phyloP scores from a whole-genome alignment of 179 eudicot genomes.

The Spergularia azorica region DNA sequence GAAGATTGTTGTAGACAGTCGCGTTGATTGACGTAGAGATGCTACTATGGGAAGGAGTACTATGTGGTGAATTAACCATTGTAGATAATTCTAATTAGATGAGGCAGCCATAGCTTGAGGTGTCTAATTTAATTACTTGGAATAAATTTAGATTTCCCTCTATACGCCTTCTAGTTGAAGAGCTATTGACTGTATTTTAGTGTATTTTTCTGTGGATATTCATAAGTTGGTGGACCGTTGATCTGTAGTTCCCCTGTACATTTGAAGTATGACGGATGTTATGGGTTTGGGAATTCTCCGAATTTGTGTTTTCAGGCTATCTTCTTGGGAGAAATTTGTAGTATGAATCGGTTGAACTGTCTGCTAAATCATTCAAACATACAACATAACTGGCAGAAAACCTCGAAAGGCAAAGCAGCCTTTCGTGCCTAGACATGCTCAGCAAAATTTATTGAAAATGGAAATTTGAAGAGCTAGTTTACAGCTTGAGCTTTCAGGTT shows the following conservation, averaged over 20 bases:
- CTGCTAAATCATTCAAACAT: background rate
- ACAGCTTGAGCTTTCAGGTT: background rate
- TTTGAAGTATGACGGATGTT: background rate
- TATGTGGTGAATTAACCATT: conserved; percentile 19
- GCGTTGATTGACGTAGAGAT: conserved; percentile 29
- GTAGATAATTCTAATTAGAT: conserved; percentile 43
- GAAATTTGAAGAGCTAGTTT: conserved; percentile 10
- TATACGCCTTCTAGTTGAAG: background rate
- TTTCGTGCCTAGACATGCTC: no score
- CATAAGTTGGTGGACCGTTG: background rate
- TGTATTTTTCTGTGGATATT: conserved; percentile 21
- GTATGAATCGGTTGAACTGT: no score
- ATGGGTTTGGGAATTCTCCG: background rate
- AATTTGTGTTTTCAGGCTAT: background rate
- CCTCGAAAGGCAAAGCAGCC: background rate
- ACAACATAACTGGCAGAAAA: background rate
- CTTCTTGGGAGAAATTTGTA: background rate
- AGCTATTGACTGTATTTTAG: conserved; percentile 28
- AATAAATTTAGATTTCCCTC: conserved; percentile 26
- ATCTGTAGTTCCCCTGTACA: conserved; percentile 16
- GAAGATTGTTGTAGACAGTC: conserved; percentile 32
- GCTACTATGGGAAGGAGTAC: conserved; percentile 17
- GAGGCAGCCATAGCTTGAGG: conserved; percentile 29
- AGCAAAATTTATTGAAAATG: conserved; percentile 1
- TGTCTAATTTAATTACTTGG: conserved; percentile 31